Evolutionary conservation across 495 filamentous ascomycete species (phyloP), one percentile per base, ranked within the genome.

Genomic region (Penicillium samsonianum): DNA sequence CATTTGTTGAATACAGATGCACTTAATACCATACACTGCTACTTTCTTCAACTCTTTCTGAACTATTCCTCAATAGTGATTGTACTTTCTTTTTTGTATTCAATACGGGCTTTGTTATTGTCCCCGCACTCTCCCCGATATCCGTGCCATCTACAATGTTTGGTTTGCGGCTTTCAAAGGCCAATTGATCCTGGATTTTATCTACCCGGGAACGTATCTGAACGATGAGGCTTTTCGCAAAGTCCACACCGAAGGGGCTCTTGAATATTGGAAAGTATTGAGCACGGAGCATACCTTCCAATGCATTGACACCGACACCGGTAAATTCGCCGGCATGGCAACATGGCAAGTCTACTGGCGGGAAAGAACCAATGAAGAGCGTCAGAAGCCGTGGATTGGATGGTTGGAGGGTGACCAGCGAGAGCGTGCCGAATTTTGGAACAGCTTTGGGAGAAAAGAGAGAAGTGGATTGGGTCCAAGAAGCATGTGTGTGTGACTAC

Each of bases 61-160:
- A 22, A n/a, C 22, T 25, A 26, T 25, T 17, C n/a, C 33, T 28
- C 14, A 25, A 41, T 51, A 11, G 28, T 16, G 12, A 33, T 5
- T 12, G 14, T 49, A 30, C 7, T 12, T 17, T 28, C 8, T 17
- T 31, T 35, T 35, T n/a, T 10, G 3, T 40, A 14, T 41, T 16
- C 49, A 30, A 26, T 23, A 78, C 76, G 74, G 54, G 61, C 42
- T 64, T 73, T 26, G 54, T 62, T 42, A 63, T 77, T 46, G 62
- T 77, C 16, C 72, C 74, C 10, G 75, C 73, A 67, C 71, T n/a
- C 62, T 76, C n/a, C 67, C 67, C 23, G 75, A 78, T 48, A 70
- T 77, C 50, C 57, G 64, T 22, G 38, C 65, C 40, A 67, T 75
- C 17, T 78, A 75, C 55, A 67, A 76, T 53, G 65, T 67, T 40